Conservation (phyloP, 2,329 filamentous ascomycete species). For the Claviceps monticola region DNA sequence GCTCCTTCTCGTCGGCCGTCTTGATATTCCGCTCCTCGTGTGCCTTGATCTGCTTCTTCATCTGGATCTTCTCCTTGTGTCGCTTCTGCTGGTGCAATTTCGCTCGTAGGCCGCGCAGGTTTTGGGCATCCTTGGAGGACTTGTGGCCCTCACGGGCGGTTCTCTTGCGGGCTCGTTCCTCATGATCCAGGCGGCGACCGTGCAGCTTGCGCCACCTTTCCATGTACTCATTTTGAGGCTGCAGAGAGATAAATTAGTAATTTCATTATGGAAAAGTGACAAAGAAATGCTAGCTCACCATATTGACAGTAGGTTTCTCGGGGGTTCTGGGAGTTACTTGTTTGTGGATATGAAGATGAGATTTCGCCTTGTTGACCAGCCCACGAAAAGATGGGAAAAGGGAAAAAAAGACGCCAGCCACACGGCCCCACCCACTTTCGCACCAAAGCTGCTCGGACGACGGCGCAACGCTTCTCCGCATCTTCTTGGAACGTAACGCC, state of each 20-base stretch:
- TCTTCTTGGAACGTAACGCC: background rate
- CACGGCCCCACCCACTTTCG: background rate
- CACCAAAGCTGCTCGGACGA: slow-evolving; percentile 11
- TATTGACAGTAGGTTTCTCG: slow-evolving; percentile 1
- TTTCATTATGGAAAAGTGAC: background rate
- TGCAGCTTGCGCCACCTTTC: slow-evolving; percentile 53
- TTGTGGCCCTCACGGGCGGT: slow-evolving; percentile 81
- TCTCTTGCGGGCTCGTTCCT: slow-evolving; percentile 80
- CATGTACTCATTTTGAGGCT: slow-evolving; percentile 72
- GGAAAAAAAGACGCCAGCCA: background rate
- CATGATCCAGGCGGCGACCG: slow-evolving; percentile 54
- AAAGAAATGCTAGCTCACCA: slow-evolving; percentile 2
- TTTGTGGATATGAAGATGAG: slow-evolving; percentile 3
- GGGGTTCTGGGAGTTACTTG: background rate
- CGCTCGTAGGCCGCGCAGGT: slow-evolving; percentile 76
- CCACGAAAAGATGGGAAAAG: slow-evolving; percentile 4
- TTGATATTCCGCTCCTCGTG: slow-evolving; percentile 97
- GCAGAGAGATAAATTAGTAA: slow-evolving; percentile 8
- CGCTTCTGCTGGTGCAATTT: slow-evolving; percentile 91
- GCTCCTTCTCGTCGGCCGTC: slow-evolving; percentile 66
- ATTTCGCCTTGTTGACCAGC: slow-evolving; percentile 5
- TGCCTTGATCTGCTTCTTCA: slow-evolving; percentile 86
- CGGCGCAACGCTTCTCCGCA: slow-evolving; percentile 23
- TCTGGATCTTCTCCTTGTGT: slow-evolving; percentile 95
- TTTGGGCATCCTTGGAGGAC: slow-evolving; percentile 80